A percentile compares a stretch with the other conserved stretches of the same genome.
These are phyloP conservation scores for Avena insularis DNA, from an alignment of 176 grass and related monocot genomes.

Conservation along the genomic window DNA sequence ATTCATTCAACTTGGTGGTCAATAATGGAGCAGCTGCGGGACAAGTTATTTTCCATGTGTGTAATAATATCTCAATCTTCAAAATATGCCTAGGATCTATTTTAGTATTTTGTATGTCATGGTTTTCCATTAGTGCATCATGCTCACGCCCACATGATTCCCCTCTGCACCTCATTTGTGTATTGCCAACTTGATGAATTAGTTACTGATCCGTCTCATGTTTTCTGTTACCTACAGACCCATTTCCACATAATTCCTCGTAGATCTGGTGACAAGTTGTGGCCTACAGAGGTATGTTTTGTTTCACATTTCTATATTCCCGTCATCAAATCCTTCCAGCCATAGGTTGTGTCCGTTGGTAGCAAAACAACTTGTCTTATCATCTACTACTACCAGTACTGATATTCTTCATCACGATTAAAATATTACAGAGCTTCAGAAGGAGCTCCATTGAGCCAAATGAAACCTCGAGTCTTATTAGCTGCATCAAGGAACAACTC, in stretches of 20 bases:
- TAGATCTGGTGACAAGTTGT: constrained; percentile 72
- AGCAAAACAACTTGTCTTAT: background rate
- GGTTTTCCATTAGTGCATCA: background rate
- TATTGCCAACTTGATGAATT: background rate
- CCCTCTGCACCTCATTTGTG: background rate
- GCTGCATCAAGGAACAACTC: constrained; percentile 59
- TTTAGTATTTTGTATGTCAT: background rate
- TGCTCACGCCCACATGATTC: background rate
- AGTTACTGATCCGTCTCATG: background rate
- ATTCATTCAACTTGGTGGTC: constrained; percentile 92
- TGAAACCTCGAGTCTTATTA: constrained; percentile 64
- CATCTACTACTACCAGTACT: background rate
- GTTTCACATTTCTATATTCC: constrained; percentile 1
- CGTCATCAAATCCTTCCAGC: background rate
- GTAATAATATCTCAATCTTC: constrained; percentile 31
- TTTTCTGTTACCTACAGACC: constrained; percentile 58
- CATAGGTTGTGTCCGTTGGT: background rate
- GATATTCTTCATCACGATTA: constrained; percentile 4
- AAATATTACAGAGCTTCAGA: constrained; percentile 63
- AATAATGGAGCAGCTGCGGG: constrained; percentile 87
- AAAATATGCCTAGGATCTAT: background rate
- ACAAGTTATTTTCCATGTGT: constrained; percentile 92
- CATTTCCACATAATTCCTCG: constrained; percentile 94
- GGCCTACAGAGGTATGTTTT: constrained; percentile 72
- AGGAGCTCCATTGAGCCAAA: constrained; percentile 69